A percentile compares a stretch with the other conserved stretches of the same genome.
These are phyloP conservation scores for Crithidia brevicula DNA, from an alignment of 208 protist genomes.

Conservation along the genomic window DNA sequence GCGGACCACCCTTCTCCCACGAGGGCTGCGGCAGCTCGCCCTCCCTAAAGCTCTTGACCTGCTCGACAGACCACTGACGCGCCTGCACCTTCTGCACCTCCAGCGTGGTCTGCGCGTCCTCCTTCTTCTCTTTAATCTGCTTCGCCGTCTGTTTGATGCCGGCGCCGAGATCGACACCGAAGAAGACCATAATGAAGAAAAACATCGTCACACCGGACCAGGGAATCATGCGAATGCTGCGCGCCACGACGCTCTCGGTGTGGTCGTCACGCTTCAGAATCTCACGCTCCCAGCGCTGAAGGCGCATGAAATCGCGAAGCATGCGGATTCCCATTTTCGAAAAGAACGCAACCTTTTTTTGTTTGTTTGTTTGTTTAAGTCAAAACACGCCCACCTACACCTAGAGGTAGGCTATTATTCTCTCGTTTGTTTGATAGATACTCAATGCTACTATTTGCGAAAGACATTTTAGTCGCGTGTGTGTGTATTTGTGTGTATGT, in stretches of 20 bases:
- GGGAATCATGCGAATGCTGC: constrained; percentile 63
- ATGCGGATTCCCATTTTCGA: constrained; percentile 48
- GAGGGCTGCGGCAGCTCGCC: constrained; percentile 79
- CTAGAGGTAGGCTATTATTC: too few relatives aligned
- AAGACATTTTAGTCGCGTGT: too few relatives aligned
- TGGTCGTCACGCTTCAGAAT: constrained; percentile 57
- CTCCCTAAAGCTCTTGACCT: constrained; percentile 66
- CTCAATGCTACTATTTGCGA: too few relatives aligned
- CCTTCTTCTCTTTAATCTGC: constrained; percentile 80
- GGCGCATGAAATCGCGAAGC: constrained; percentile 66
- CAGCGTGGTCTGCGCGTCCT: constrained; percentile 61
- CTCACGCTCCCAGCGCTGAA: constrained; percentile 80
- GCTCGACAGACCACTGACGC: constrained; percentile 81
- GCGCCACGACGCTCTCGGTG: constrained; percentile 49
- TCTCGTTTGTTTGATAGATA: too few relatives aligned
- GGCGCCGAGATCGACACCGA: constrained; percentile 79
- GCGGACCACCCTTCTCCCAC: constrained; percentile 66
- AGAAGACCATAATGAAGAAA: constrained; percentile 87
- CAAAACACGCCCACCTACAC: too few relatives aligned
- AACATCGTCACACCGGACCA: constrained; percentile 85
- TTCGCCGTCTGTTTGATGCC: constrained; percentile 77
- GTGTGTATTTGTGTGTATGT: too few relatives aligned
- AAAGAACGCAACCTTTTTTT: too few relatives aligned
- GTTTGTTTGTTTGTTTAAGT: too few relatives aligned
- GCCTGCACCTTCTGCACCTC: constrained; percentile 72